phyloP scores from a whole-genome alignment of 1,284 basidiomycete genomes.

The Marasmius fiardii region DNA sequence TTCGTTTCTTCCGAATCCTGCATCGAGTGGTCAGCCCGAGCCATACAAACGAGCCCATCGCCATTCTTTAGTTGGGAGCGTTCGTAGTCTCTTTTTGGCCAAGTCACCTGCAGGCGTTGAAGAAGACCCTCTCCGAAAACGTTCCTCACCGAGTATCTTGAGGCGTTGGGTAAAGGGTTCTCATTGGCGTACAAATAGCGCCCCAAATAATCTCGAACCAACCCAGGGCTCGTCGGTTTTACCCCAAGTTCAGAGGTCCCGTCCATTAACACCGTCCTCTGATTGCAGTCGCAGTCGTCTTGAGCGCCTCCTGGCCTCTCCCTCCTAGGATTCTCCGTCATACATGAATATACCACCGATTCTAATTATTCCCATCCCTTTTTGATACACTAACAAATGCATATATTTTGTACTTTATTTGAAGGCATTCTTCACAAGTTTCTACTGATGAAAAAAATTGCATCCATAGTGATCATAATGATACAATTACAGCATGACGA shows the following conservation, averaged over 20 bases:
- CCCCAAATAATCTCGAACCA: conserved; percentile 31
- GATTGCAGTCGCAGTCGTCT: too few relatives aligned
- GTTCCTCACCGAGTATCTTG: conserved; percentile 32
- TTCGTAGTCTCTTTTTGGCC: conserved; percentile 9
- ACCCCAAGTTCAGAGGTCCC: too few relatives aligned
- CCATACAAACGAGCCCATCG: conserved; percentile 24
- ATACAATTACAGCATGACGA: neutral
- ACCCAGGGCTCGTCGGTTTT: too few relatives aligned
- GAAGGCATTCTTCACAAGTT: neutral
- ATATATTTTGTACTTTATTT: neutral
- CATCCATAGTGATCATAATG: neutral
- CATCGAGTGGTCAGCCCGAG: conserved; percentile 19
- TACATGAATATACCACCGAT: neutral
- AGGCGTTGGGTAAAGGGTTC: conserved; percentile 42
- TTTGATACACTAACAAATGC: conserved; percentile 18
- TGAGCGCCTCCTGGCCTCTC: too few relatives aligned
- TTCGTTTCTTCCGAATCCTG: conserved; percentile 21
- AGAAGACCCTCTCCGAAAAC: conserved; percentile 24
- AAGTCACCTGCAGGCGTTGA: conserved; percentile 27
- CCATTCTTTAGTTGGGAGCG: conserved; percentile 8
- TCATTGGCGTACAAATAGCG: conserved; percentile 45
- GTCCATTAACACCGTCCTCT: too few relatives aligned
- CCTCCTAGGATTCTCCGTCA: too few relatives aligned
- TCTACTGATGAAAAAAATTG: neutral
- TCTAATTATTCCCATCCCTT: conserved; percentile 7